Evolutionary conservation across 352 stramenopile species (phyloP).

Genomic region (Pythium dissotocum): DNA sequence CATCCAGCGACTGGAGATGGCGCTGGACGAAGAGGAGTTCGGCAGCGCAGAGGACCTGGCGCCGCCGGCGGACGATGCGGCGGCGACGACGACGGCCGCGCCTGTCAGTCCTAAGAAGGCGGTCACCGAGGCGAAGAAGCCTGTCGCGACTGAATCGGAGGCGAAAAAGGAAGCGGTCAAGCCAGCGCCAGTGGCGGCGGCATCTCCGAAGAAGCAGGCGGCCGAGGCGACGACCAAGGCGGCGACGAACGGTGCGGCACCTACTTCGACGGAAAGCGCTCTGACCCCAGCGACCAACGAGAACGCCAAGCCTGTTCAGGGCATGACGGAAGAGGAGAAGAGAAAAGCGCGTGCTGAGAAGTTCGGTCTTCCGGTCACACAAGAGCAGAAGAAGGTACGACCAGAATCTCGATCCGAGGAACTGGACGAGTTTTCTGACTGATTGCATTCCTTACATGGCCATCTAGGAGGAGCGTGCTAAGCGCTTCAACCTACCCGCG

Average conservation of each 20-base stretch:
- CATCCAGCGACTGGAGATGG: constrained; percentile 86
- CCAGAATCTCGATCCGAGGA: background rate
- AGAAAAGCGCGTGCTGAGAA: constrained; percentile 75
- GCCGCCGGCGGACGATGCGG: constrained; percentile 32
- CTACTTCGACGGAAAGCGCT: background rate
- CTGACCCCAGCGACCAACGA: constrained; percentile 12
- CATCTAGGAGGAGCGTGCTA: constrained; percentile 63
- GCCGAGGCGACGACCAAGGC: background rate
- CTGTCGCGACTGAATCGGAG: constrained; percentile 16
- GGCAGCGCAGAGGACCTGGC: constrained; percentile 73
- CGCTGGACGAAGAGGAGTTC: constrained; percentile 88
- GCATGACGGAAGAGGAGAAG: constrained; percentile 76
- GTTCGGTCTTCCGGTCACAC: constrained; percentile 70
- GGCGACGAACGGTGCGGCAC: constrained; percentile 3
- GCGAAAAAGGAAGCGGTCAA: constrained; percentile 21
- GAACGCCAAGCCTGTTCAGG: constrained; percentile 23
- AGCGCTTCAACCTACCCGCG: constrained; percentile 69
- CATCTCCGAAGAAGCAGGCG: constrained; percentile 18
- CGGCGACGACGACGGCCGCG: background rate
- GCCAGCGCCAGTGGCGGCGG: background rate
- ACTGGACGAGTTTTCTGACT: background rate
- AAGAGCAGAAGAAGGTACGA: constrained; percentile 76
- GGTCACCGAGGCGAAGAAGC: constrained; percentile 4
- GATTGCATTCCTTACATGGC: background rate
- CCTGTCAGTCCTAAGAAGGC: constrained; percentile 28